These are phyloP conservation scores for Cyberlindnera meyerae DNA, from an alignment of 805 yeast genomes.

Conservation along the genomic window DNA sequence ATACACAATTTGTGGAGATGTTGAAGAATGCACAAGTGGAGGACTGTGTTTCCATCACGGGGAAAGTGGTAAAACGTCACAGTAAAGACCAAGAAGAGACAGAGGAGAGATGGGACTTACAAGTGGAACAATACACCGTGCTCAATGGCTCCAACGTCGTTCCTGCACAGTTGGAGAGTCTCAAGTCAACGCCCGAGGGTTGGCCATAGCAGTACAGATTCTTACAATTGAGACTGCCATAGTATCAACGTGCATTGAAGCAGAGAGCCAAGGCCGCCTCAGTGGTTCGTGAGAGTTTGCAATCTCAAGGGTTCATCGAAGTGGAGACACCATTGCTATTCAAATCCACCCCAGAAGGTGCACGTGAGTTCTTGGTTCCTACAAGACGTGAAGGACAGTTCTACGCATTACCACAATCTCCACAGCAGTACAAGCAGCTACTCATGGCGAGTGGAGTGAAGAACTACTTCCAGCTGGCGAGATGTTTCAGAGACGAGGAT, in stretches of 20 bases:
- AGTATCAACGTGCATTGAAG: slow-evolving; percentile 50
- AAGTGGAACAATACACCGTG: slow-evolving; percentile 44
- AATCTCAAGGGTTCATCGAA: slow-evolving; percentile 55
- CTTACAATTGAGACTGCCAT: slow-evolving; percentile 65
- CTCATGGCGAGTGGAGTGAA: slow-evolving; percentile 91
- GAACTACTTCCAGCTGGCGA: slow-evolving; percentile 84
- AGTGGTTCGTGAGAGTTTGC: slow-evolving; percentile 39
- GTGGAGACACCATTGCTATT: slow-evolving; percentile 90
- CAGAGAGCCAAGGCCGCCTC: slow-evolving; percentile 53
- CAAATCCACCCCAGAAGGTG: slow-evolving; percentile 98
- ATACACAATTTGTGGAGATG: slow-evolving; percentile 30
- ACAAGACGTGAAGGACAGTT: slow-evolving; percentile 58
- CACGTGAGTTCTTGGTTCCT: slow-evolving; percentile 92
- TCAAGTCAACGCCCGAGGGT: slow-evolving; percentile 47
- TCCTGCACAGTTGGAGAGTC: slow-evolving; percentile 63
- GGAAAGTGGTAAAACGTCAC: slow-evolving; percentile 39
- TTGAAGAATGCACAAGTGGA: slow-evolving; percentile 57
- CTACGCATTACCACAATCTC: slow-evolving; percentile 95
- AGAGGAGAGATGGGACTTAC: slow-evolving; percentile 49
- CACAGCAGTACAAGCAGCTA: slow-evolving; percentile 94
- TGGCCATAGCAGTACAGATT: slow-evolving; percentile 81
- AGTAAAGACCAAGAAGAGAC: slow-evolving; percentile 17
- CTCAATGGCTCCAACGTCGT: slow-evolving; percentile 60
- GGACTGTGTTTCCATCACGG: slow-evolving; percentile 67
- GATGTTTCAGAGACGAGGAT: slow-evolving; percentile 95